A percentile compares a stretch with the other conserved stretches of the same genome.
Evolutionary conservation across 1,284 basidiomycete species (phyloP).

Genomic region (Rhodotorula sp.): DNA sequence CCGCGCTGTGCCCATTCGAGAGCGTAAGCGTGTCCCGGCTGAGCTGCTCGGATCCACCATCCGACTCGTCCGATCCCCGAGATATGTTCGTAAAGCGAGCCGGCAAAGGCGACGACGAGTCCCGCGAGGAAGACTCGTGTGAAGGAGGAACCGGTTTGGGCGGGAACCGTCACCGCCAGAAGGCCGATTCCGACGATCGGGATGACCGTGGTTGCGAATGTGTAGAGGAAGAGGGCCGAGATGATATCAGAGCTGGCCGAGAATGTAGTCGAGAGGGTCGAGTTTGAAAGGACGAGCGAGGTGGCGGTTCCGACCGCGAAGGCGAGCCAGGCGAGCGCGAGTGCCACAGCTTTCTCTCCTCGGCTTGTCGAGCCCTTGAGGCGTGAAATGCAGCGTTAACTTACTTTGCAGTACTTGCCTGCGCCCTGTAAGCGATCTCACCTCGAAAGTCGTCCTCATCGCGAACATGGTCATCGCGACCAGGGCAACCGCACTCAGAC

Average conservation of each 20-base stretch:
- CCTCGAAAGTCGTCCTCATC: neutral
- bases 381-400: neutral
- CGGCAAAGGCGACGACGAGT: constrained; percentile 4
- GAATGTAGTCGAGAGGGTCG: neutral
- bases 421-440: neutral
- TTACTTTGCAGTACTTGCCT: too few species aligned
- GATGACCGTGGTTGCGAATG: neutral
- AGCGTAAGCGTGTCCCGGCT: neutral
- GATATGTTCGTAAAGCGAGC: constrained; percentile 2
- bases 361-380: too few species aligned
- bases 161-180: neutral
- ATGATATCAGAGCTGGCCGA: neutral
- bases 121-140: neutral
- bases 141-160: neutral
- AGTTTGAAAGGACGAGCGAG: neutral
- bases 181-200: constrained; percentile 5
- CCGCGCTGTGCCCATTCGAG: neutral
- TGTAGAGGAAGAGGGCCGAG: neutral
- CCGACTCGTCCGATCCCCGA: constrained; percentile 10
- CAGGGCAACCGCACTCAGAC: neutral
- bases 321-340: neutral
- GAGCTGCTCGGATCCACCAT: constrained; percentile 14
- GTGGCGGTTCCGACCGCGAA: neutral
- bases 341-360: too few species aligned
- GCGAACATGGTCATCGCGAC: neutral